Conservation (phyloP, 345 rosid genomes). For the Clarkia xantiana region DNA sequence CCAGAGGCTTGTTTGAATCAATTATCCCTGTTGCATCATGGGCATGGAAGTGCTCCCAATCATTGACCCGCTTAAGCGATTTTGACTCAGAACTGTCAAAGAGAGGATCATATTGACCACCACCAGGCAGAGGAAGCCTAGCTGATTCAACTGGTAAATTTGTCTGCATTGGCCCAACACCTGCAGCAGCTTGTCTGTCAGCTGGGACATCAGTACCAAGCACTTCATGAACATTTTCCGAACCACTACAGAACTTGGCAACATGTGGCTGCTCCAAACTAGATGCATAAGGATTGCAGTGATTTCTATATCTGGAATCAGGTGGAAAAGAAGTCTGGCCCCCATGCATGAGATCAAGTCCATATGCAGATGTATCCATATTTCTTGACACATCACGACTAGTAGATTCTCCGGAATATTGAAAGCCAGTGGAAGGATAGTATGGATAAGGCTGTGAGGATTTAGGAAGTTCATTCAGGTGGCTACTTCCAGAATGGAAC, state of each 20-base stretch:
- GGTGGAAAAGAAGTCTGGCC: slow-evolving; percentile 11
- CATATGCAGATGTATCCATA: slow-evolving; percentile 14
- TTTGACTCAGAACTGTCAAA: slow-evolving; percentile 65
- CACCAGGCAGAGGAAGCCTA: slow-evolving; percentile 17
- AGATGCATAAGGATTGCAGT: slow-evolving; percentile 29
- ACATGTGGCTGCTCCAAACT: slow-evolving; percentile 29
- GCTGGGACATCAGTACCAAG: no score
- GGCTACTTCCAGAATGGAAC: slow-evolving; percentile 17
- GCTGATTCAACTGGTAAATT: slow-evolving; percentile 30
- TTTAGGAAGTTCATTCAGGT: slow-evolving; percentile 13
- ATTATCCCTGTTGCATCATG: slow-evolving; percentile 25
- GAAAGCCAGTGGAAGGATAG: slow-evolving; percentile 17
- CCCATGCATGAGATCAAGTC: slow-evolving; percentile 16
- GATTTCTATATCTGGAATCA: slow-evolving; percentile 19
- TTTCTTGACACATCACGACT: slow-evolving; percentile 10
- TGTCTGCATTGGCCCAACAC: slow-evolving; percentile 28
- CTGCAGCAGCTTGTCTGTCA: slow-evolving; percentile 8
- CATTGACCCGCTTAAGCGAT: slow-evolving; percentile 21
- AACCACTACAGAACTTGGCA: slow-evolving; percentile 23
- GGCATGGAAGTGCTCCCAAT: slow-evolving; percentile 25
- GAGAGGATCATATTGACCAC: slow-evolving; percentile 76
- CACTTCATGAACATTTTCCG: no score
- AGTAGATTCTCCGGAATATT: slow-evolving; percentile 9
- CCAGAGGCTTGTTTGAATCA: slow-evolving; percentile 38
- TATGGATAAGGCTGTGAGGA: slow-evolving; percentile 19